phyloP scores from a whole-genome alignment of 371 early-diverging fungal species.

The Catenaria anguillulae region DNA sequence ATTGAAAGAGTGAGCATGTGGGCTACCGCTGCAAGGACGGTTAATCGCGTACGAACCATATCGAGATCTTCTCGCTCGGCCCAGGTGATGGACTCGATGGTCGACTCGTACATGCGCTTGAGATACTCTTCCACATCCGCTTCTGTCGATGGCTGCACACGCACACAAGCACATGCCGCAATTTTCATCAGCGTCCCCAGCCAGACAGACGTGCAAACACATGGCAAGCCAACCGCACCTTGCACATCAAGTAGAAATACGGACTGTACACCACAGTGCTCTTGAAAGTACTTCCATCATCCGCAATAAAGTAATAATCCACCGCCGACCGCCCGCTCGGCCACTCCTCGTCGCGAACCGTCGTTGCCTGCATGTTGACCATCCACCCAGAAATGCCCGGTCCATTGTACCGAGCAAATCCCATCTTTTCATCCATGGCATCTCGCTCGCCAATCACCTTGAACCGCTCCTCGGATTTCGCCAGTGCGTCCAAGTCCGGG shows the following conservation, averaged over 20 bases:
- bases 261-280: slow-evolving; percentile 67
- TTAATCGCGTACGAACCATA: too few species aligned
- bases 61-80: slow-evolving; percentile 72
- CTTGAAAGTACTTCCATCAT: slow-evolving; percentile 79
- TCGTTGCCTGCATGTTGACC: slow-evolving; percentile 74
- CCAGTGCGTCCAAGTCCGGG: too few species aligned
- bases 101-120: slow-evolving; percentile 49
- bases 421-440: slow-evolving; percentile 70
- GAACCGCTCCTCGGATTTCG: too few species aligned
- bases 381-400: slow-evolving; percentile 80
- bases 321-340: slow-evolving; percentile 58
- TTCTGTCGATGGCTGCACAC: too few species aligned
- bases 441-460: too few species aligned
- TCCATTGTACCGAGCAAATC: slow-evolving; percentile 66
- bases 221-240: too few species aligned
- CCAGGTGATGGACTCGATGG: slow-evolving; percentile 42
- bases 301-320: slow-evolving; percentile 82
- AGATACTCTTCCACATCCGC: slow-evolving; percentile 75
- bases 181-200: too few species aligned
- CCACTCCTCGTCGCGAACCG: slow-evolving; percentile 31
- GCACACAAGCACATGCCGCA: too few species aligned
- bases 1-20: too few species aligned
- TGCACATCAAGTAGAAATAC: slow-evolving; percentile 77
- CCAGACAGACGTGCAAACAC: too few species aligned
- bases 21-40: too few species aligned